Evolutionary conservation across 352 stramenopile genomes (phyloP).

Genomic region (Hyaloperonospora arabidopsidis): DNA sequence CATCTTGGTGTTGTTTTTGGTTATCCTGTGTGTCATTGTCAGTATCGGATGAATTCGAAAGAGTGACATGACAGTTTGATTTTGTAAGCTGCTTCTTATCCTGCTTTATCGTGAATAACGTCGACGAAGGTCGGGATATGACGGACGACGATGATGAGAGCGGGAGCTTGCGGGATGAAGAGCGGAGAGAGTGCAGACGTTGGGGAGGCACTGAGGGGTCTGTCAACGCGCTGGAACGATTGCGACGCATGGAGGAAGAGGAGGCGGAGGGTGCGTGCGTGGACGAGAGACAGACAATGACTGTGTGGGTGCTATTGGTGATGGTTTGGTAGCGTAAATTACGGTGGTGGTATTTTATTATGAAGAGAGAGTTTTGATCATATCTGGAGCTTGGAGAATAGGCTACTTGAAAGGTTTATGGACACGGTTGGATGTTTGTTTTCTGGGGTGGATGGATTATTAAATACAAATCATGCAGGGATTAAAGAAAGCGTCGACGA

Average conservation of each 20-base stretch:
- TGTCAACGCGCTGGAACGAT: conserved; percentile 15
- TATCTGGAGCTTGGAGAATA: too few relatives aligned
- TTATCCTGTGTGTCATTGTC: conserved; percentile 6
- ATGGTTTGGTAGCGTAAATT: too few relatives aligned
- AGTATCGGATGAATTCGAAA: background rate
- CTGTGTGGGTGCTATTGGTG: too few relatives aligned
- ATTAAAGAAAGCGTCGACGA: too few relatives aligned
- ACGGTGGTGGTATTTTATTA: too few relatives aligned
- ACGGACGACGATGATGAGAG: conserved; percentile 15
- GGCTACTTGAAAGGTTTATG: too few relatives aligned
- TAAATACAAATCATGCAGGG: too few relatives aligned
- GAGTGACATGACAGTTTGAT: conserved; percentile 7
- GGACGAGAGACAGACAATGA: too few relatives aligned
- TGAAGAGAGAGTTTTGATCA: too few relatives aligned
- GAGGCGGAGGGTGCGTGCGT: too few relatives aligned
- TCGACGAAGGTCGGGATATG: conserved; percentile 18
- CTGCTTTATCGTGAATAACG: background rate
- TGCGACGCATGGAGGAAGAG: conserved; percentile 18
- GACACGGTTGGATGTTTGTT: too few relatives aligned
- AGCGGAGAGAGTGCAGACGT: conserved; percentile 18
- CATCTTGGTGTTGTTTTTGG: conserved; percentile 5
- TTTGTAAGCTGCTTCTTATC: background rate
- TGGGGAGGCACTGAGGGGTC: conserved; percentile 10
- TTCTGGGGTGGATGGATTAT: too few relatives aligned
- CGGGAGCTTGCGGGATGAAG: conserved; percentile 10